A percentile compares a stretch with the other conserved stretches of the same genome.
phyloP scores from a whole-genome alignment of 768 basidiomycete species.

The Rhodotorula taiwanensis region DNA sequence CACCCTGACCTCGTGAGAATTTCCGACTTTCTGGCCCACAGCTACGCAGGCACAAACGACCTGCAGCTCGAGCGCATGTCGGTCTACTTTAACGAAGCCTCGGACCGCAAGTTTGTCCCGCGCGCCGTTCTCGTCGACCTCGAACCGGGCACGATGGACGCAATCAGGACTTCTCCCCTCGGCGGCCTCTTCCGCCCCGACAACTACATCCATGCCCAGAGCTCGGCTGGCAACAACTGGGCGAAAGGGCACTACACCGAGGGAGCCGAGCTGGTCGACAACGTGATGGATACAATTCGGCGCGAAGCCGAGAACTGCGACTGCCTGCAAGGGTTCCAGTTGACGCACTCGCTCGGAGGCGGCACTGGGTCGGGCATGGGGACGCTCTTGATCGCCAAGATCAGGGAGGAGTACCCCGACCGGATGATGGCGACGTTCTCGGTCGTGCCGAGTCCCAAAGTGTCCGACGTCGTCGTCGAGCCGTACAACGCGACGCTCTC shows the following conservation, averaged over 20 bases:
- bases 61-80: slow-evolving; percentile 95
- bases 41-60: no score
- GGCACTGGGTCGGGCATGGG: slow-evolving; percentile 99
- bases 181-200: slow-evolving; percentile 66
- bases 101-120: slow-evolving; percentile 88
- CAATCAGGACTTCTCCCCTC: slow-evolving; percentile 44
- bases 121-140: slow-evolving; percentile 95
- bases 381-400: slow-evolving; percentile 96
- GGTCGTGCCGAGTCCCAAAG: slow-evolving; percentile 64
- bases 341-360: slow-evolving; percentile 75
- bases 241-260: slow-evolving; percentile 86
- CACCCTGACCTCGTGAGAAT: no score
- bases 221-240: slow-evolving; percentile 98
- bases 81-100: slow-evolving; percentile 81
- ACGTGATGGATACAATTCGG: slow-evolving; percentile 93
- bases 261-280: slow-evolving; percentile 97
- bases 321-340: slow-evolving; percentile 98
- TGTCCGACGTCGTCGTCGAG: slow-evolving; percentile 98
- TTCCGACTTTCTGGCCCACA: no score
- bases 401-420: slow-evolving; percentile 97
- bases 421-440: slow-evolving; percentile 99
- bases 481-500: slow-evolving; percentile 99
- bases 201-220: slow-evolving; percentile 77
- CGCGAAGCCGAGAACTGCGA: slow-evolving; percentile 98
- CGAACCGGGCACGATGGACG: slow-evolving; percentile 70